Evolutionary conservation across 805 yeast species (phyloP).

Genomic region (Metahyphopichia silvanorum): DNA sequence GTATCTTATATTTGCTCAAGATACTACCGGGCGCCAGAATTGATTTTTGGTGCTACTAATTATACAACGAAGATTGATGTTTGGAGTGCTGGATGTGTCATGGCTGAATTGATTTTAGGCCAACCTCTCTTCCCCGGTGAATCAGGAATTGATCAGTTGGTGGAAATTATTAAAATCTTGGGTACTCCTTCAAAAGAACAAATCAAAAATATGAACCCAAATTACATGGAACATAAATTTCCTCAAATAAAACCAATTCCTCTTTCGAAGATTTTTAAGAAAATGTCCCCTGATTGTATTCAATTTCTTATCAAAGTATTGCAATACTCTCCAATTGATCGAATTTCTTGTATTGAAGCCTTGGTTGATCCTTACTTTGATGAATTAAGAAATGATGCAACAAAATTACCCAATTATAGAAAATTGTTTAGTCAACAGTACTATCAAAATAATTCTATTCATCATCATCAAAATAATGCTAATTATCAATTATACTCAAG

Average conservation of each 20-base stretch:
- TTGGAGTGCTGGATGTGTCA: constrained; percentile 98
- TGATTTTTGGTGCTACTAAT: constrained; percentile 94
- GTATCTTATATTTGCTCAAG: constrained; percentile 96
- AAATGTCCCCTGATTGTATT: constrained; percentile 50
- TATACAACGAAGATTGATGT: constrained; percentile 95
- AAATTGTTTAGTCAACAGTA: constrained; percentile 39
- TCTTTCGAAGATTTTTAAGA: constrained; percentile 60
- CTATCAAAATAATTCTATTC: constrained; percentile 16
- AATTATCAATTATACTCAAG: constrained; percentile 36
- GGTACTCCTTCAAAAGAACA: constrained; percentile 95
- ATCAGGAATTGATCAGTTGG: constrained; percentile 94
- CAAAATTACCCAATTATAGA: constrained; percentile 42
- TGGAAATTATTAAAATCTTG: constrained; percentile 90
- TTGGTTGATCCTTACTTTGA: constrained; percentile 54
- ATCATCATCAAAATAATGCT: constrained; percentile 35
- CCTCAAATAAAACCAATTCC: constrained; percentile 85
- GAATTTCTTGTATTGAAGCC: constrained; percentile 58
- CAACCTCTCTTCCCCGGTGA: constrained; percentile 98
- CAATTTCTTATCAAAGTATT: constrained; percentile 54
- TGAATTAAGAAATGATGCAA: constrained; percentile 40
- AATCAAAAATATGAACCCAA: constrained; percentile 92
- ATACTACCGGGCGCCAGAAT: constrained; percentile 95
- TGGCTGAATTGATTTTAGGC: constrained; percentile 93
- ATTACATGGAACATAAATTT: constrained; percentile 95
- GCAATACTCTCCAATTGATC: constrained; percentile 64